Conservation (phyloP, 768 basidiomycete genomes). For the Punctularia strigosozonata region DNA sequence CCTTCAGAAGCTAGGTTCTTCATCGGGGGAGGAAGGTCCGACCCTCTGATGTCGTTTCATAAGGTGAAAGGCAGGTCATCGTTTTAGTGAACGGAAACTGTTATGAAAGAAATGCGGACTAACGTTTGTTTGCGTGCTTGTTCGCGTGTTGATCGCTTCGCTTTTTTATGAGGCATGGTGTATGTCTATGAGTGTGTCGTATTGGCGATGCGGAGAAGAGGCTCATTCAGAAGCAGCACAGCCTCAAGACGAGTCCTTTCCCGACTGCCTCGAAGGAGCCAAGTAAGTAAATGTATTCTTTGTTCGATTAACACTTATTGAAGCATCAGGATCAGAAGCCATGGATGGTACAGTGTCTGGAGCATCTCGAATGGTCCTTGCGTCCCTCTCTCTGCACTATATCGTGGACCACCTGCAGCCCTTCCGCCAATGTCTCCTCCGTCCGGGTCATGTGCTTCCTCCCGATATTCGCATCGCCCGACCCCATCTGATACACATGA, state of each 20-base stretch:
- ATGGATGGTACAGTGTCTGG: neutral
- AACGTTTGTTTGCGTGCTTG: constrained; percentile 16
- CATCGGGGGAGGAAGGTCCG: constrained; percentile 11
- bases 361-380: neutral
- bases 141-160: constrained; percentile 21
- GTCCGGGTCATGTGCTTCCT: neutral
- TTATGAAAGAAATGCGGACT: constrained; percentile 3
- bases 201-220: no score
- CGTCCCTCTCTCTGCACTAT: neutral
- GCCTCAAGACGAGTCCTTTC: no score
- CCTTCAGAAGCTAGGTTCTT: constrained; percentile 32
- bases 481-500: neutral
- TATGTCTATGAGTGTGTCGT: no score
- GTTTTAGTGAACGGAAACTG: neutral
- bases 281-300: no score
- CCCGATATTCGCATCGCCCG: neutral
- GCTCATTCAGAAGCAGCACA: no score
- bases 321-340: constrained; percentile 1
- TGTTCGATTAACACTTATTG: no score
- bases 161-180: constrained; percentile 23
- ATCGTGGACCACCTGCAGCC: neutral
- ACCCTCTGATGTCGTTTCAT: constrained; percentile 8
- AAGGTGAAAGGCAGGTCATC: neutral
- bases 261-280: no score
- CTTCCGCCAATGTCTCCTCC: neutral